These are phyloP conservation scores for Chlamydomonas sp. DNA, from an alignment of 139 green algal genomes.

Conservation along the genomic window DNA sequence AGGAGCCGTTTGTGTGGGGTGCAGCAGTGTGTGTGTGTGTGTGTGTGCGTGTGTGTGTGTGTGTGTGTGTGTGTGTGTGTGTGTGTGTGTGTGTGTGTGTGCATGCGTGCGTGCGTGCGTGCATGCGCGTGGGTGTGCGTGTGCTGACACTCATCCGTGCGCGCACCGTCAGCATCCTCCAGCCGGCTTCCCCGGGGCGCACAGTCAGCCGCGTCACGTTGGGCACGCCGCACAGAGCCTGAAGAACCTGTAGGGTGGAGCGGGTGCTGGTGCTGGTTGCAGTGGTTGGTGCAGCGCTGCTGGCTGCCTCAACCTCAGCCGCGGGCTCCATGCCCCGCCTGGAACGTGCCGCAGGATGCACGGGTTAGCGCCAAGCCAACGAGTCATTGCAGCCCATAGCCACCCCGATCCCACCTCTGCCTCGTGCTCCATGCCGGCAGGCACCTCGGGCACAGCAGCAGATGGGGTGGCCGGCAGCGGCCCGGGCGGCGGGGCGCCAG, in stretches of 20 bases:
- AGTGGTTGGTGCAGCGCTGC: no score
- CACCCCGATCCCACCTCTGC: no score
- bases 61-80: constrained; percentile 2
- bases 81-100: neutral
- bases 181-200: neutral
- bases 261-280: no score
- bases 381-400: no score
- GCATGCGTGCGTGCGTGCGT: neutral
- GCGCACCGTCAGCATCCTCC: neutral
- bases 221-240: neutral
- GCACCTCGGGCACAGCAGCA: constrained; percentile 42
- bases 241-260: no score
- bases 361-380: no score
- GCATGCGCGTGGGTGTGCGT: neutral
- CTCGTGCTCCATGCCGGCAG: constrained; percentile 22
- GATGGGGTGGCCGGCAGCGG: no score
- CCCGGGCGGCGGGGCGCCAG: no score
- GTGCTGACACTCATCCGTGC: neutral
- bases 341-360: no score
- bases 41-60: neutral
- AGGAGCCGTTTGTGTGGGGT: neutral
- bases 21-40: constrained; percentile 1
- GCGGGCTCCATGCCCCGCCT: no score
- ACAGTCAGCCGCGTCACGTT: neutral
- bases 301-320: no score